Evolutionary conservation across 148 eudicot species (phyloP), one percentile per base, ranked within the genome.

Genomic region (Rhododendron williamsianum): DNA sequence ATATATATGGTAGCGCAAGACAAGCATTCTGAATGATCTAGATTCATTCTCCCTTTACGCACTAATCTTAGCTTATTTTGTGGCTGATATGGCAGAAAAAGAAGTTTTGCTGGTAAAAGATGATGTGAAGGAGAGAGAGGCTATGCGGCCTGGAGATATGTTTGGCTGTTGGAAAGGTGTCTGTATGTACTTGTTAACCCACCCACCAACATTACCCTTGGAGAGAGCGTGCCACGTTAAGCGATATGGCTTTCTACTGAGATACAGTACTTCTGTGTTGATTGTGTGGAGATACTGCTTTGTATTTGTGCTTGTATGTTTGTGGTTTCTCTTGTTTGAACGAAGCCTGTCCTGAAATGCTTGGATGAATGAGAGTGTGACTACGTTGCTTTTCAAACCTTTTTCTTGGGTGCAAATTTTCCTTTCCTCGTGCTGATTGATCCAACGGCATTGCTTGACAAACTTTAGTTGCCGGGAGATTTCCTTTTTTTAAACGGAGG

Each of bases 51-150:
- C 6, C 16, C 30, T 30, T 48, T 8, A 8, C 9, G 30, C 36
- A 41, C 74, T 27, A 72, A 52, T 54, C 43, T 84, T 54, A 19
- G 35, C 51, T 71, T 48, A n/a, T 49, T 85, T 36, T 21, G 3
- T 77, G 36, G 25, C 85, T 91, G 63, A 88, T 76, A 19, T 41
- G 74, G 69, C 91, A 94, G 95, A 93, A 90, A 82, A 94, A 92
- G 89, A 93, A 90, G 89, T 92, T 84, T 80, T 94, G 98, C 93
- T 93, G 93, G 93, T 93, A 87, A 90, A 81, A 43, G 85, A 65
- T 8, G 19, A 38, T 38, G 52, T 84, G 72, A 41, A 23, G 73
- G 23, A 7, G 65, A 25, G 63, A 52, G 30, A 19, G 38, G 60
- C 1, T 35, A 35, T 73, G 43, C 19, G 27, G 65, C 74, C 15